Conservation (phyloP, 495 filamentous ascomycete species). For the Penicillium angulare region DNA sequence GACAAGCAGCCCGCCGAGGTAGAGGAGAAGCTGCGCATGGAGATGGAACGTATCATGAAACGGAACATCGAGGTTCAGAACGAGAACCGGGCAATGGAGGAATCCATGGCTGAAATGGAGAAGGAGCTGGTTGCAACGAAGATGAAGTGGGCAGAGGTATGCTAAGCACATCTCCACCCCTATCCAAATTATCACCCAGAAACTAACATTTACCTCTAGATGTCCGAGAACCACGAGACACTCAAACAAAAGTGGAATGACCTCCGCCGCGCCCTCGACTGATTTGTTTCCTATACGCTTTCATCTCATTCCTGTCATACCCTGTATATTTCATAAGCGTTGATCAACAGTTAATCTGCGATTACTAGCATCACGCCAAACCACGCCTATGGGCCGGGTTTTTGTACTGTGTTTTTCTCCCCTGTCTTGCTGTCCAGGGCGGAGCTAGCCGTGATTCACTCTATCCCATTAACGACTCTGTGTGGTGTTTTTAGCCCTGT, state of each 20-base stretch:
- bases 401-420: constrained; percentile 11
- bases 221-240: constrained; percentile 68
- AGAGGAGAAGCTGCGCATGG: constrained; percentile 73
- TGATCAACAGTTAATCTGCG: constrained; percentile 17
- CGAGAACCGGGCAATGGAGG: constrained; percentile 84
- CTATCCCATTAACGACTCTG: constrained; percentile 5
- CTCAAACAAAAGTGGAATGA: constrained; percentile 80
- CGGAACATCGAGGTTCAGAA: constrained; percentile 93
- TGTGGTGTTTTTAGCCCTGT: constrained; percentile 7
- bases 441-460: constrained; percentile 2
- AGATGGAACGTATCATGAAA: constrained; percentile 91
- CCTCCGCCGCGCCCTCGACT: constrained; percentile 65
- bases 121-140: constrained; percentile 90
- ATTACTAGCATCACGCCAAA: constrained; percentile 11
- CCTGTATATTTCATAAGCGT: constrained; percentile 29
- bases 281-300: not conserved
- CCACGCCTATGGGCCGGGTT: constrained; percentile 18
- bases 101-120: constrained; percentile 91
- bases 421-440: not conserved
- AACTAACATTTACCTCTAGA: constrained; percentile 19
- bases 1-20: constrained; percentile 88
- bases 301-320: not conserved
- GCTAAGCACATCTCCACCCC: not conserved
- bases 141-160: constrained; percentile 92
- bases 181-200: not conserved